Conservation (phyloP, 257 asterid genomes). For the Penstemon davidsonii region DNA sequence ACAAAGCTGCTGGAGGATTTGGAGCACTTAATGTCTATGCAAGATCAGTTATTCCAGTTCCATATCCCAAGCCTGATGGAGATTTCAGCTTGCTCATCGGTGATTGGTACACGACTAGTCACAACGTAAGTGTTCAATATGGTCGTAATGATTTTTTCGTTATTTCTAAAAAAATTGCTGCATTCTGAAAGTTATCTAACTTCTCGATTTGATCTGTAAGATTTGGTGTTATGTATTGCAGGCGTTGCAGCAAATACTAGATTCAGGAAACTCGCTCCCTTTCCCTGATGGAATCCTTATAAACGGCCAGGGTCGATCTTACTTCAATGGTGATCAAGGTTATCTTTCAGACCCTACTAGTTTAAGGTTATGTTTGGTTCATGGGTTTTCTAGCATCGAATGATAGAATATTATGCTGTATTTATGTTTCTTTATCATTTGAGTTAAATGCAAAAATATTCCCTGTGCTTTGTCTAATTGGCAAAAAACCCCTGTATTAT, state of each 20-base stretch:
- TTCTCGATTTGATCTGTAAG: neutral
- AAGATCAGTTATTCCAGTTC: conserved; percentile 90
- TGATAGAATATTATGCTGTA: no score
- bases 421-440: no score
- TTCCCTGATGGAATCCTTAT: conserved; percentile 80
- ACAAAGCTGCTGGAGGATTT: conserved; percentile 85
- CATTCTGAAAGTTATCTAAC: neutral
- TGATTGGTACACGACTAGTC: conserved; percentile 78
- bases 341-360: conserved; percentile 12
- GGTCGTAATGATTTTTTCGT: neutral
- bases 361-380: neutral
- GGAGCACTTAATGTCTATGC: conserved; percentile 79
- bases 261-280: conserved; percentile 75
- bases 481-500: no score
- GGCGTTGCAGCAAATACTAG: conserved; percentile 72
- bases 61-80: conserved; percentile 76
- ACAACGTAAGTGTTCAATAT: conserved; percentile 50
- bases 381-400: neutral
- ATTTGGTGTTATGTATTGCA: conserved; percentile 33
- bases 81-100: conserved; percentile 82
- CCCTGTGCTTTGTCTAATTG: no score
- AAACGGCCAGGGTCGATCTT: conserved; percentile 59
- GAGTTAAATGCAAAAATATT: no score
- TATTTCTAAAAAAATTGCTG: neutral
- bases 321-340: conserved; percentile 84